phyloP scores from a whole-genome alignment of 768 basidiomycete genomes.

The Rhizopogon vinicolor region DNA sequence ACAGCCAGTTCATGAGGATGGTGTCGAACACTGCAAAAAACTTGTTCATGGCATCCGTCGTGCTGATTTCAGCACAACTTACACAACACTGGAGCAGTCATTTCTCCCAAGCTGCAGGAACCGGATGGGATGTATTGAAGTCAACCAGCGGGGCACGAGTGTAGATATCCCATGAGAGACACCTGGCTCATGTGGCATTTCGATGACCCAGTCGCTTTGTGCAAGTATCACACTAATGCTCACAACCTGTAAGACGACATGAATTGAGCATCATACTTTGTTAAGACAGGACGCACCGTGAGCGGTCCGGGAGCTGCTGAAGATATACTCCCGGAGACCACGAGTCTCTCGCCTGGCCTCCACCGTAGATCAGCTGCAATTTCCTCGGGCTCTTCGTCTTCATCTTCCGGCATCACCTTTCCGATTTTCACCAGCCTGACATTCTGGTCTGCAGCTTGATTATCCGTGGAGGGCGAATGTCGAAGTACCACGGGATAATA shows the following conservation, averaged over 20 bases:
- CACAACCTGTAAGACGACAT: conserved; percentile 18
- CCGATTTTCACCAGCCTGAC: conserved; percentile 35
- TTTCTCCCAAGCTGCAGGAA: conserved; percentile 51
- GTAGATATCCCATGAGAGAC: conserved; percentile 28
- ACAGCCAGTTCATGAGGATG: conserved; percentile 56
- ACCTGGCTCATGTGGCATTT: conserved; percentile 50
- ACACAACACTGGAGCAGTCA: conserved; percentile 45
- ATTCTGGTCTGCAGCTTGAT: conserved; percentile 4
- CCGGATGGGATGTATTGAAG: conserved; percentile 44
- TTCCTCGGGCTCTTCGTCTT: conserved; percentile 11
- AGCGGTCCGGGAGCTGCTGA: conserved; percentile 47
- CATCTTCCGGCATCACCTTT: conserved; percentile 38
- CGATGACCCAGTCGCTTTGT: conserved; percentile 63
- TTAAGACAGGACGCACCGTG: conserved; percentile 39
- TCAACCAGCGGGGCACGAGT: conserved; percentile 49
- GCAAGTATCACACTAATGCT: conserved; percentile 50
- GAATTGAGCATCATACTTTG: background rate
- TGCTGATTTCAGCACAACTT: conserved; percentile 14
- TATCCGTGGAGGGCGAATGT: conserved; percentile 29
- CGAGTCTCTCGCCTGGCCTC: conserved; percentile 44
- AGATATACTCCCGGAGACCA: conserved; percentile 58
- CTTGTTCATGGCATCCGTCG: background rate
- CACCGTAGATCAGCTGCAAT: conserved; percentile 50
- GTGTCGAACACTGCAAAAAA: conserved; percentile 48
- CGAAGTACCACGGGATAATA: conserved; percentile 47